Conservation (phyloP, 805 yeast species). For the Lachancea sp. region DNA sequence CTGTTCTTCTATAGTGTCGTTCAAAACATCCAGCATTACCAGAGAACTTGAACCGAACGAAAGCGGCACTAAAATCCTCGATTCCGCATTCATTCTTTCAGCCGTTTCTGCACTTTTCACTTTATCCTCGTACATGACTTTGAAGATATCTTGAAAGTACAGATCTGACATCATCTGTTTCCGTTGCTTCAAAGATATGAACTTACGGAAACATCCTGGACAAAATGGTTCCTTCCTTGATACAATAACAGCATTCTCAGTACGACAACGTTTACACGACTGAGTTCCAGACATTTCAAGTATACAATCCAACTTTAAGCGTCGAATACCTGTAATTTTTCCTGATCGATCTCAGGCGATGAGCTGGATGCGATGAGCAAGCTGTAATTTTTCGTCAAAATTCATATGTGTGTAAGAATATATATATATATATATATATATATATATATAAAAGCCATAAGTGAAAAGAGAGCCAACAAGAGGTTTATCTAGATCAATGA, state of each 20-base stretch:
- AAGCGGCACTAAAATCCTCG: constrained; percentile 49
- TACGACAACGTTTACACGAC: constrained; percentile 24
- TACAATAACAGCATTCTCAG: constrained; percentile 13
- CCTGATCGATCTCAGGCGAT: constrained; percentile 5
- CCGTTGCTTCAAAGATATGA: constrained; percentile 73
- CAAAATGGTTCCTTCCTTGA: constrained; percentile 32
- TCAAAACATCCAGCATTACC: constrained; percentile 60
- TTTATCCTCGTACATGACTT: constrained; percentile 30
- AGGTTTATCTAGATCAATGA: too few species aligned
- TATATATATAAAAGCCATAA: neutral
- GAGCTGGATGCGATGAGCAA: constrained; percentile 7
- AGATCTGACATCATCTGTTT: constrained; percentile 64
- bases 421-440: too few species aligned
- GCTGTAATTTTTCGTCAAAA: neutral
- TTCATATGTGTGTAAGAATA: too few species aligned
- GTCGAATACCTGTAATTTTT: neutral
- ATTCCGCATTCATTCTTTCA: constrained; percentile 33
- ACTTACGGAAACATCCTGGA: constrained; percentile 56
- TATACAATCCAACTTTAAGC: neutral
- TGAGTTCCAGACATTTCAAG: neutral
- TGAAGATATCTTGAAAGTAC: constrained; percentile 62
- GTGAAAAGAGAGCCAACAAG: too few species aligned
- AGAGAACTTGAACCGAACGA: constrained; percentile 66
- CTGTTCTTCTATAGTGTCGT: constrained; percentile 60
- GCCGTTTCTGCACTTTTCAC: constrained; percentile 19